Evolutionary conservation across 352 stramenopile genomes (phyloP), one percentile per base, ranked within the genome.

Genomic region (Pythium insidiosum): DNA sequence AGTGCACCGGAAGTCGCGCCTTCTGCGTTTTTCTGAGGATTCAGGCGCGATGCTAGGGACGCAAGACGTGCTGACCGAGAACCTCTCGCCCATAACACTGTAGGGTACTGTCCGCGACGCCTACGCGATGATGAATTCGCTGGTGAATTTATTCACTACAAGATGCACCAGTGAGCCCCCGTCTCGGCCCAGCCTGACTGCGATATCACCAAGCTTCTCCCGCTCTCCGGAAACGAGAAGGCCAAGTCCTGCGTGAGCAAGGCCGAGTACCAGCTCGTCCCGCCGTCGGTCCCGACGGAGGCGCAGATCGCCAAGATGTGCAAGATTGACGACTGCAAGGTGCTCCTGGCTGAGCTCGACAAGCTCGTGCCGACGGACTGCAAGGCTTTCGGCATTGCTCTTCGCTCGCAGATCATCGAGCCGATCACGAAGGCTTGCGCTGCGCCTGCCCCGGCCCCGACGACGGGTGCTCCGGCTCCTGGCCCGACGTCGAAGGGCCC

Each of bases 321-420:
- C 43, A 41, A 41, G 31, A 49, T 34, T 33, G 31, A 49, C 21
- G 43, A 49, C 43, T 33, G 43, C 43, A 18, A 23, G 18, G 31
- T 41, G 43, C 43, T 44, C 23, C 31, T 35, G 38, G 38, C 23
- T 25, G 38, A 44, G 38, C 38, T 25, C n/a, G 16, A 6, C 5
- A 25, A 44, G 38, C 34, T 23, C 38, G 24, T 44, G 15, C 31
- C 34, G 23, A 34, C 11, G 2, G 23, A 18, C 5, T 23, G 31
- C 15, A 35, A 35, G 5, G 15, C 13, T 16, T 4, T 23, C n/a
- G 38, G 34, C 38, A 44, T 25, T 4, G 23, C 24, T 23, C 24
- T 44, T 4, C 34, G 34, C 38, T 23, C 15, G 3, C 31, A 6
- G 23, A 23, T 44, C 38, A 44, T 44, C 24, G 34, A 23, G 38